Conservation (phyloP, 139 green algal genomes). For the Gonium pectorale region DNA sequence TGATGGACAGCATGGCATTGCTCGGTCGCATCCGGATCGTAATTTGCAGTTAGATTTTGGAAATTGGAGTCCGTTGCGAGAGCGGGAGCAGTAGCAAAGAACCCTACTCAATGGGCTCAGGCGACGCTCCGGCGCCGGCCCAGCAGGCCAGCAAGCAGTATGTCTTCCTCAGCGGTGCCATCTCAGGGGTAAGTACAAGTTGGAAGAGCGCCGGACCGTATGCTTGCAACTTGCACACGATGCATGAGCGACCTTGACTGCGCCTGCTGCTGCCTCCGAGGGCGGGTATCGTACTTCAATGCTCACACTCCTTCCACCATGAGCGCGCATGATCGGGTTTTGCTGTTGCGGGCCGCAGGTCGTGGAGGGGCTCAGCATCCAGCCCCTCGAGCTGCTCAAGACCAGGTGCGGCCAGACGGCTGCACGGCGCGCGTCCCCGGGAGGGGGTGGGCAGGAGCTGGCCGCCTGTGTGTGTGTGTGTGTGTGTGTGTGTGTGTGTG, state of each 20-base stretch:
- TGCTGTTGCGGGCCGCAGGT: not conserved
- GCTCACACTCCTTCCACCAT: not conserved
- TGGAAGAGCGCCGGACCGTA: too few relatives aligned
- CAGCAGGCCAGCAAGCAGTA: slow-evolving; percentile 30
- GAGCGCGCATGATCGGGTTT: not conserved
- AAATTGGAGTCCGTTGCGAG: too few relatives aligned
- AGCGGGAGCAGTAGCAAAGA: too few relatives aligned
- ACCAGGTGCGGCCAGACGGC: too few relatives aligned
- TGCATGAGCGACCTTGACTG: not conserved
- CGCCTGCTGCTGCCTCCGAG: not conserved
- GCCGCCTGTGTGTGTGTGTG: not conserved
- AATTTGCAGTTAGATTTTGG: too few relatives aligned
- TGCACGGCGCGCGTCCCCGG: too few relatives aligned
- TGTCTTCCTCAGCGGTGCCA: slow-evolving; percentile 49
- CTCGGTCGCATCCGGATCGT: too few relatives aligned
- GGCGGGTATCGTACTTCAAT: not conserved
- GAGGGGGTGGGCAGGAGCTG: not conserved
- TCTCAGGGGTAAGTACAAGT: slow-evolving; percentile 47
- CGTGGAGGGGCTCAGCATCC: slow-evolving; percentile 46
- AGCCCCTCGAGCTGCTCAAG: slow-evolving; percentile 64
- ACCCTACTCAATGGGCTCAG: too few relatives aligned
- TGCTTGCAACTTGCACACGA: too few relatives aligned
- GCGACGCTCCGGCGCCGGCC: too few relatives aligned
- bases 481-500: not conserved
- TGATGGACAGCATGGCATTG: too few relatives aligned